Evolutionary conservation across 305 asterid genomes (phyloP), one percentile per base, ranked within the genome.

Genomic region (Ilex paraguariensis): DNA sequence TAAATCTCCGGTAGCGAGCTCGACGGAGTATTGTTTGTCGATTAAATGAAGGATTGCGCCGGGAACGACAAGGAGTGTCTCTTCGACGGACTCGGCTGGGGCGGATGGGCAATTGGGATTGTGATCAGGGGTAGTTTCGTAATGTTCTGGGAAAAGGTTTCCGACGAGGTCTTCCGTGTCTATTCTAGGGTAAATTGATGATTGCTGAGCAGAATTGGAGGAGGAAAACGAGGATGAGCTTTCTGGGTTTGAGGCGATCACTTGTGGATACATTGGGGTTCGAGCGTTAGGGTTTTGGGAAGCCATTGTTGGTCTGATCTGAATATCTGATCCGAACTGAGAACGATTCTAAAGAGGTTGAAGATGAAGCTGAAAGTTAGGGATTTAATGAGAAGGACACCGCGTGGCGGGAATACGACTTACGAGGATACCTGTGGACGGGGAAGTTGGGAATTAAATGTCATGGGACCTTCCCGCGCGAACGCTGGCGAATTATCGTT

Each of bases 1-100:
- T 51, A 92, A 85, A 72, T 89, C 93, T 1, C 98, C 98, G 54
- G 78, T 59, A 59, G 98, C 93, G 48, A 92, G 97, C 91, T 87
- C 96, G 75, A 92, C 88, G 69, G 97, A 92, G 85, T 81, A 85
- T 33, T 82, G 82, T 54, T 67, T 75, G 70, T 92, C 98, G 65
- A 92, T 92, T 61, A 92, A 87, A 68, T 92, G 90, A 46, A 92
- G 71, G 31, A 92, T 86, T 31, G 92, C 85, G 57, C 95, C 93
- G 15, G 91, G 95, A 46, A 89, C 63, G 5, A 81, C 63, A 64
- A 92, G 56, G 69, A 84, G 66, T 10, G 70, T 54, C 54, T 89
- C 90, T 67, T 84, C 86, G 0, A 48, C 4, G 17, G 82, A 77
- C 45, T 76, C 75, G 15, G 86, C 86, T 31, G 95, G 96, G 16